Evolutionary conservation across 805 yeast genomes (phyloP).

Genomic region (Naumovozyma baii): DNA sequence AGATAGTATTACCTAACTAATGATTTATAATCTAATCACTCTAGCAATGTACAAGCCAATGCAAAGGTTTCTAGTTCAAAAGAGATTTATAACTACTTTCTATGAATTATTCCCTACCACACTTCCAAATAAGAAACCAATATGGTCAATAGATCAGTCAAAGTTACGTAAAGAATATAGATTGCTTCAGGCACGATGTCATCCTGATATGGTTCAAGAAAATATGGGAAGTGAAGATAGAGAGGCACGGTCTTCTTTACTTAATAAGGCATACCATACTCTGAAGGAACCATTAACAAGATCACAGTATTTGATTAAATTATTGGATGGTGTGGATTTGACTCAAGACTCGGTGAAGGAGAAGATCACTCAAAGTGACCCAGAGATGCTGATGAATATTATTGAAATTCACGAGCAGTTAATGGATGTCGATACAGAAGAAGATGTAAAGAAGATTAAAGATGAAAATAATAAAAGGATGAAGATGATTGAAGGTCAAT

Average conservation of each 20-base stretch:
- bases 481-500: conserved; percentile 32
- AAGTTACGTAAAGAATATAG: conserved; percentile 67
- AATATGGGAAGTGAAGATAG: conserved; percentile 8
- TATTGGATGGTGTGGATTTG: conserved; percentile 42
- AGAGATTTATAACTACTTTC: conserved; percentile 28
- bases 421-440: conserved; percentile 51
- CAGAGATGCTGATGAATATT: conserved; percentile 59
- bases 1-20: no score
- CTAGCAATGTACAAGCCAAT: background rate
- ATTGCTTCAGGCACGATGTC: conserved; percentile 57
- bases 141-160: conserved; percentile 49
- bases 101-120: conserved; percentile 69
- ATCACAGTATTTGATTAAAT: conserved; percentile 47
- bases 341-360: conserved; percentile 47
- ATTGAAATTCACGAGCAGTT: conserved; percentile 78
- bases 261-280: conserved; percentile 72
- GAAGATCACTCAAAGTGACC: conserved; percentile 38
- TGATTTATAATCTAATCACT: no score
- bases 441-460: conserved; percentile 46
- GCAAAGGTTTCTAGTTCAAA: background rate
- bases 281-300: conserved; percentile 61
- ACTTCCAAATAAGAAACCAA: conserved; percentile 58
- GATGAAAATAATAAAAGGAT: conserved; percentile 52
- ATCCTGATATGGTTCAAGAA: conserved; percentile 57
- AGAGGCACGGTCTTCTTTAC: conserved; percentile 34